Base-by-base conservation (phyloP, 805 yeast genomes). In the Cyberlindnera subsufficiens region DNA sequence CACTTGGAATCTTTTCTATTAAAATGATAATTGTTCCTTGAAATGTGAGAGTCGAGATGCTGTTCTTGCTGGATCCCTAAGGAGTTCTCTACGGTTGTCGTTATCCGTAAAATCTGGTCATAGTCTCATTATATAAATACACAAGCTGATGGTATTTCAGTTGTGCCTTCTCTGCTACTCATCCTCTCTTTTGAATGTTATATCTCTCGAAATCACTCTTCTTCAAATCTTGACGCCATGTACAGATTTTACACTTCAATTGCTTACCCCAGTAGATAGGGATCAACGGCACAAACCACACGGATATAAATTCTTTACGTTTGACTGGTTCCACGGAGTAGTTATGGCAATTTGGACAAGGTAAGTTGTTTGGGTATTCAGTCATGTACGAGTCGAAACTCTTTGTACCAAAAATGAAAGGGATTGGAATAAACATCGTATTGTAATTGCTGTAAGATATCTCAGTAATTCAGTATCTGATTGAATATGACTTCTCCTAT, bases 291-390 rank as follows among this genome's bases (percentile, higher is more conserved):
- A 77, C 61, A 51, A 74, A 77, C 66, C 75, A 77, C 9, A 77
- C 40, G 0, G 80, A 67, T 31, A 79, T 66, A 54, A 77, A 74
- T 51, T 77, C 75, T 49, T 69, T 71, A 37, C 78, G 65, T 47
- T 77, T 71, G 9, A 76, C 64, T 0, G 82, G 77, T 40, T 63
- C 58, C 4, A 77, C 84, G 22, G 76, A 65, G 43, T 67, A 66
- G 54, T 79, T 79, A 52, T 77, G 81, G 49, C 86, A 79, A 46
- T 75, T 69, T 16, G 80, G 78, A 53, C 86, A 79, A 45, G 69
- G 71, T 15, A 65, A 39, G 6, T 55, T 44, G 19, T 47, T 43
- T 3, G 61, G 61, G 30, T 55, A 48, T 5, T 54, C 54, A 29
- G 55, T 48, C 5, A 52, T 5, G 17, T 42, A 35, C 32, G 64